Conservation (phyloP, 768 basidiomycete genomes). For the Psilocybe cubensis region DNA sequence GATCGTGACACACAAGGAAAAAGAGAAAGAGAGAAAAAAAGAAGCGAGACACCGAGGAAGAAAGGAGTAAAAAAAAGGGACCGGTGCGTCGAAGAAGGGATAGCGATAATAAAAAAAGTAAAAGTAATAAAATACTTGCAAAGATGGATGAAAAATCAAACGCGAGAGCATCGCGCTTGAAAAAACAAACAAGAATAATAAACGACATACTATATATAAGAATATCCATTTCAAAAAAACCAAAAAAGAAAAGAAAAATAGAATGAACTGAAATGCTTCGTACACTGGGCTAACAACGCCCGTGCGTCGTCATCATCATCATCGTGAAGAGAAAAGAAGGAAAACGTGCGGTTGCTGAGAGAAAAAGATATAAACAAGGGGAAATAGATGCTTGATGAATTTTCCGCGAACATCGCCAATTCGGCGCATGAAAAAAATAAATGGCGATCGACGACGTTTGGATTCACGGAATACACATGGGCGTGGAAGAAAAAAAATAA, state of each 20-base stretch:
- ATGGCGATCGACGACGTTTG: neutral
- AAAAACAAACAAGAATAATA: neutral
- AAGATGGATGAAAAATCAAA: neutral
- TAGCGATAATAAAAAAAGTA: neutral
- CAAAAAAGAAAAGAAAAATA: neutral
- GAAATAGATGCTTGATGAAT: neutral
- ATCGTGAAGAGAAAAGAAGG: neutral
- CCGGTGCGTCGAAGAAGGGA: neutral
- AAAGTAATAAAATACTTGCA: conserved; percentile 1
- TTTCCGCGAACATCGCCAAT: neutral
- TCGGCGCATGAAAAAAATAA: neutral
- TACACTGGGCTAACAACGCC: neutral
- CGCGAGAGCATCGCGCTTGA: neutral
- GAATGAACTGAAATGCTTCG: conserved; percentile 1
- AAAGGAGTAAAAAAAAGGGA: neutral
- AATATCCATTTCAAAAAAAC: neutral
- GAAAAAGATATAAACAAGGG: too few relatives aligned
- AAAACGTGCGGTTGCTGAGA: neutral
- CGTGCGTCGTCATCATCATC: neutral
- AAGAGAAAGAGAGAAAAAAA: neutral
- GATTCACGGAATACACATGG: neutral
- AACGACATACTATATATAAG: neutral
- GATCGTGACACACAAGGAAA: conserved; percentile 5
- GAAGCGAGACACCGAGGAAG: neutral
- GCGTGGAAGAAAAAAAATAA: neutral